phyloP scores from a whole-genome alignment of 805 yeast species.

The Spathaspora sp. region DNA sequence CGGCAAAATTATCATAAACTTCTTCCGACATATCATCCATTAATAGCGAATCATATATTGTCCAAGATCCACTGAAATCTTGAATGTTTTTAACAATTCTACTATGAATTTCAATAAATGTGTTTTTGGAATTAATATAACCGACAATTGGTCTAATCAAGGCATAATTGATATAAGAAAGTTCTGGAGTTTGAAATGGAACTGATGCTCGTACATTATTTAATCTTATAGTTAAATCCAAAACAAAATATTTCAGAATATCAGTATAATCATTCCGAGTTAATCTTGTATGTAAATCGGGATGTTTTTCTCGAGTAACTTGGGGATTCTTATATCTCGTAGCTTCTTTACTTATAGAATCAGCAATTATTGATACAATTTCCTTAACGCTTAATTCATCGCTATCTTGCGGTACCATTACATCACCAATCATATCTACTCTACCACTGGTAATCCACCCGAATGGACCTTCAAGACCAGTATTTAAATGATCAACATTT shows the following conservation, averaged over 20 bases:
- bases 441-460: slow-evolving; percentile 95
- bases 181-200: slow-evolving; percentile 81
- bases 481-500: slow-evolving; percentile 82
- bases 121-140: slow-evolving; percentile 84
- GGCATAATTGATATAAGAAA: slow-evolving; percentile 90
- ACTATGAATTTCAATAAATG: slow-evolving; percentile 84
- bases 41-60: slow-evolving; percentile 81
- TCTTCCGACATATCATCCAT: slow-evolving; percentile 90
- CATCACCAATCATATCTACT: slow-evolving; percentile 91
- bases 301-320: slow-evolving; percentile 13
- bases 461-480: slow-evolving; percentile 90
- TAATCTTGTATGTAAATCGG: slow-evolving; percentile 26
- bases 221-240: slow-evolving; percentile 76
- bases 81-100: slow-evolving; percentile 70
- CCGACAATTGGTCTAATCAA: slow-evolving; percentile 92
- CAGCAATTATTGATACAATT: slow-evolving; percentile 45
- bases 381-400: slow-evolving; percentile 48
- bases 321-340: slow-evolving; percentile 37
- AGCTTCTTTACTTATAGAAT: slow-evolving; percentile 47
- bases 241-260: slow-evolving; percentile 56
- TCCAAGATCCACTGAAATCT: slow-evolving; percentile 97
- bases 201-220: slow-evolving; percentile 86
- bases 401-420: slow-evolving; percentile 69
- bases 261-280: slow-evolving; percentile 26
- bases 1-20: slow-evolving; percentile 86